phyloP scores from a whole-genome alignment of 306 rosid genomes.

The Prunus mongolica region DNA sequence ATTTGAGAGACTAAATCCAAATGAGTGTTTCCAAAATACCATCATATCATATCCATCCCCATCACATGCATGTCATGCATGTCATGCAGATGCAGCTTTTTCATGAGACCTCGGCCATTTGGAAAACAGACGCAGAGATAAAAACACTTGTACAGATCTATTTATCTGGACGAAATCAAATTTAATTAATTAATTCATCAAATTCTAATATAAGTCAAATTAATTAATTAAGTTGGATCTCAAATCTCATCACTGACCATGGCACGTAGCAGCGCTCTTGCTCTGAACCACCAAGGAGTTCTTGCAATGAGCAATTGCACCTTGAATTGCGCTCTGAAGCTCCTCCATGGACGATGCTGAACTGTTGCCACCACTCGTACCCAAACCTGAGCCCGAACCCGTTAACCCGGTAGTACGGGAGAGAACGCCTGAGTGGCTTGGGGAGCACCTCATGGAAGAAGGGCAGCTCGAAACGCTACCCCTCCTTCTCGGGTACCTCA shows the following conservation, averaged over 20 bases:
- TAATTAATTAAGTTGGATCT: neutral
- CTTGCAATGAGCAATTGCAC: conserved; percentile 97
- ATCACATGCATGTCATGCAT: neutral
- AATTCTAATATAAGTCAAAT: neutral
- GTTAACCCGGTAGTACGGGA: conserved; percentile 18
- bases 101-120: neutral
- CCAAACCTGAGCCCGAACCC: conserved; percentile 12
- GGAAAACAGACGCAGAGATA: neutral
- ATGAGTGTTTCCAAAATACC: conserved; percentile 1
- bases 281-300: conserved; percentile 56
- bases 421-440: conserved; percentile 78
- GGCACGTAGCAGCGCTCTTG: conserved; percentile 12
- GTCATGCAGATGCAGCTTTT: neutral
- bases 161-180: neutral
- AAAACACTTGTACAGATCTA: neutral
- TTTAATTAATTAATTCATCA: neutral
- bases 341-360: conserved; percentile 67
- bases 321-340: conserved; percentile 93
- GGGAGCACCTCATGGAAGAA: conserved; percentile 83
- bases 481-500: conserved; percentile 64
- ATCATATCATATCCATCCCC: neutral
- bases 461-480: conserved; percentile 79
- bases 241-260: conserved; percentile 50
- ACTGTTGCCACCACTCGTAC: neutral
- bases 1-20: conserved; percentile 26